Conservation (phyloP, 2,329 filamentous ascomycete species). For the Cyphellophora europaea region DNA sequence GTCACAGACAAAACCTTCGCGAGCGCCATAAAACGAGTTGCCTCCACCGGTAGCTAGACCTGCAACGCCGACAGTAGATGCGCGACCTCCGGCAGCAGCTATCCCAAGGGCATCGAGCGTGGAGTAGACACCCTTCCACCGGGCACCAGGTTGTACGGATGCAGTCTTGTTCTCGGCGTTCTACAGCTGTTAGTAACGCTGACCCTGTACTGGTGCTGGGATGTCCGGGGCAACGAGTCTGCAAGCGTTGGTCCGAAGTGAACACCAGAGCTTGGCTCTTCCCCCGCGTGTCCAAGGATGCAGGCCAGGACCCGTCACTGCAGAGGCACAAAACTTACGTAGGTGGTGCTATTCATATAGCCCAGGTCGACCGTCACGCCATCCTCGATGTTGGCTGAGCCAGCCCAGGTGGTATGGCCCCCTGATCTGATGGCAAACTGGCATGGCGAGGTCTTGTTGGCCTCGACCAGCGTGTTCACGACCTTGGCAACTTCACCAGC, state of each 20-base stretch:
- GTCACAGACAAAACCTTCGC: constrained; percentile 27
- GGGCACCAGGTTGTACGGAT: constrained; percentile 19
- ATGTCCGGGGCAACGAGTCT: too few species aligned
- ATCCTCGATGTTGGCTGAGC: constrained; percentile 23
- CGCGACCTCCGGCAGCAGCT: constrained; percentile 24
- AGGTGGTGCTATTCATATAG: constrained; percentile 15
- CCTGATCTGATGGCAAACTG: constrained; percentile 1
- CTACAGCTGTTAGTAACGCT: too few species aligned
- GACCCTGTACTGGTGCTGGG: too few species aligned
- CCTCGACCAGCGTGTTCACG: constrained; percentile 1
- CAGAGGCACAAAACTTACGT: too few species aligned
- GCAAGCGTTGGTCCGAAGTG: too few species aligned
- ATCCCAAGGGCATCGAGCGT: constrained; percentile 14
- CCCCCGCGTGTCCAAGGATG: too few species aligned
- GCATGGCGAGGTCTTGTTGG: constrained; percentile 1
- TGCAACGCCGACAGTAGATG: constrained; percentile 26
- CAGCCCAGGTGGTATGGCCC: constrained; percentile 13
- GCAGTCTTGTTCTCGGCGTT: constrained; percentile 14
- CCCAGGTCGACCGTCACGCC: constrained; percentile 23
- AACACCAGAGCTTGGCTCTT: too few species aligned
- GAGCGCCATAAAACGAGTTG: constrained; percentile 24
- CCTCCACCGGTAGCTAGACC: constrained; percentile 22
- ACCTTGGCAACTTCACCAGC: constrained; percentile 1
- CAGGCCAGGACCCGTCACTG: too few species aligned
- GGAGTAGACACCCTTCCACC: constrained; percentile 23